Evolutionary conservation across 2,329 filamentous ascomycete genomes (phyloP).

Genomic region (Hymenoscyphus salicellus): DNA sequence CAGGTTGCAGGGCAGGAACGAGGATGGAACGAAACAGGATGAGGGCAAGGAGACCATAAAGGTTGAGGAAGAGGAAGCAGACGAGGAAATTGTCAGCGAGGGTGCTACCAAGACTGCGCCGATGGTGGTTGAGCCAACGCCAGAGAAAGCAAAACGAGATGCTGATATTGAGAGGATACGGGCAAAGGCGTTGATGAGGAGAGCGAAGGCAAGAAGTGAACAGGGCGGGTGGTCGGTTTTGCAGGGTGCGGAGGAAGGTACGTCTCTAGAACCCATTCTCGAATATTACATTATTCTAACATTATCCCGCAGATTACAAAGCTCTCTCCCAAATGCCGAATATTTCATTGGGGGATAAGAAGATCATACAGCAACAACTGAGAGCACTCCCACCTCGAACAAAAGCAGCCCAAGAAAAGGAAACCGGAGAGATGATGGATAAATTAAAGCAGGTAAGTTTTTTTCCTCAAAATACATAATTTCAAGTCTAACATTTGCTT

Average conservation of each 20-base stretch:
- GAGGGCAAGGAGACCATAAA: slow-evolving; percentile 37
- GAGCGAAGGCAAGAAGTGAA: slow-evolving; percentile 52
- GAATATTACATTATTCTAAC: slow-evolving; percentile 6
- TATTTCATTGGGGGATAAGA: slow-evolving; percentile 63
- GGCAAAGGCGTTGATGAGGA: slow-evolving; percentile 70
- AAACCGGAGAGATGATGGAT: slow-evolving; percentile 96
- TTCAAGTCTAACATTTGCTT: not conserved
- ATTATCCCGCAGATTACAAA: slow-evolving; percentile 62
- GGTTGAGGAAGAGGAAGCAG: slow-evolving; percentile 45
- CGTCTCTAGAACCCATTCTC: not conserved
- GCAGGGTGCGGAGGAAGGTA: slow-evolving; percentile 64
- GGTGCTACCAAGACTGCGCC: slow-evolving; percentile 49
- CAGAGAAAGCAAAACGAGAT: slow-evolving; percentile 38
- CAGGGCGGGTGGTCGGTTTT: slow-evolving; percentile 76
- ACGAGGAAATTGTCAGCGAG: slow-evolving; percentile 59
- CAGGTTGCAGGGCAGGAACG: slow-evolving; percentile 45
- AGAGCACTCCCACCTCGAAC: slow-evolving; percentile 63
- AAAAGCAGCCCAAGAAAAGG: slow-evolving; percentile 76
- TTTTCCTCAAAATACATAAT: not conserved
- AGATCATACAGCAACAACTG: slow-evolving; percentile 65
- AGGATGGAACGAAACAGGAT: slow-evolving; percentile 29
- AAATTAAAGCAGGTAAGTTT: slow-evolving; percentile 75
- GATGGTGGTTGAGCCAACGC: slow-evolving; percentile 31
- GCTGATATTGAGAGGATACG: slow-evolving; percentile 74
- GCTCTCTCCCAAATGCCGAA: slow-evolving; percentile 56